Base-by-base conservation (phyloP, 495 filamentous ascomycete species). In the Ramalina peruviana region DNA sequence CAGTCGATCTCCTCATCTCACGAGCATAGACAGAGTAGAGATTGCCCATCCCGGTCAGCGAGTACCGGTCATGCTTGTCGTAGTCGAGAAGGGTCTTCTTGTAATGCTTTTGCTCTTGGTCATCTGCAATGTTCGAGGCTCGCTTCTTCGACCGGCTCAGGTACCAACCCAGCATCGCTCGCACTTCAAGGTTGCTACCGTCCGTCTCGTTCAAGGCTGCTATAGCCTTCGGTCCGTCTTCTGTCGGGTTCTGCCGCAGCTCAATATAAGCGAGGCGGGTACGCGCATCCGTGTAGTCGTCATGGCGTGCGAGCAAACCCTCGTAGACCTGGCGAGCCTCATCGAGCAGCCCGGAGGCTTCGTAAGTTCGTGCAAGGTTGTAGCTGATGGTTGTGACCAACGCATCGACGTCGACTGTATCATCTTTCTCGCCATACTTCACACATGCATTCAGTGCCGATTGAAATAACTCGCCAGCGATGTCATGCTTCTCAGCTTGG, bases 31-130 rank as follows among this genome's bases (percentile, higher is more conserved):
- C 68, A 27, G 96, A 74, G 58, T 90, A 84, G 43, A 97, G 65
- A 65, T 98, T 98, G 17, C 92, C 92, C 92, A 98, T 97, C 6
- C 85, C 90, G 11, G 88, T 87, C 30, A 98, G 70, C 4, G 92
- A 83, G 63, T 97, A 98, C 13, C 86, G 79, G 58, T 98, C 92
- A 62, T 97, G 92, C 71, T 98, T 97, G 65, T 97, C 88, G 62
- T 86, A 83, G 55, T 88, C 76, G 61, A 95, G 88, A 16, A 98
- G 72, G 1, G 88, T 94, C 60, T 97, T 88, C 67, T 97, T 98
- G 71, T 90, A 89, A 60, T 95, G 88, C 5, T 88, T 79, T 56
- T 93, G 79, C 63, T 98, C 92, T 21, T 76, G 81, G 56, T 98
- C 92, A 51, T 97, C 93, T 12, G 78, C 79, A 44, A 96, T 72